Percentiles rank a stretch among this genome's conserved stretches.
Evolutionary conservation across 768 basidiomycete species (phyloP).

Genomic region (Pleurotus platypus): DNA sequence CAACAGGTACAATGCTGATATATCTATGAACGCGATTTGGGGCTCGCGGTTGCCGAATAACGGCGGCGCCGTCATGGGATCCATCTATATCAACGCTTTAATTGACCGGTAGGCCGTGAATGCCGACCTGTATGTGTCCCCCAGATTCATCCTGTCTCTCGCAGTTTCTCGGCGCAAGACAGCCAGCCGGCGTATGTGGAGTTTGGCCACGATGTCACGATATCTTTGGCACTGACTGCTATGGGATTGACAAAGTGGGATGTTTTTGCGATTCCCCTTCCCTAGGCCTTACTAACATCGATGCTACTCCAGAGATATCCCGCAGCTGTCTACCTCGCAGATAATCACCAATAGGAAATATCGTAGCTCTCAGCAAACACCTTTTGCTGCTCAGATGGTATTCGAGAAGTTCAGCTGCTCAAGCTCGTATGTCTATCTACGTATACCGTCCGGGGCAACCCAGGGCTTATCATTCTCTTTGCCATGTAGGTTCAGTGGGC

Average conservation of each 20-base stretch:
- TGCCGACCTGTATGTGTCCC: conserved; percentile 10
- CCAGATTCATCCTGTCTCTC: too few relatives aligned
- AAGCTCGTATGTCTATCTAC: conserved; percentile 22
- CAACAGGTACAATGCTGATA: conserved; percentile 33
- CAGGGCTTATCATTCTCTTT: not conserved
- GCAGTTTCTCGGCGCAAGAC: conserved; percentile 29
- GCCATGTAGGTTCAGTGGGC: conserved; percentile 22
- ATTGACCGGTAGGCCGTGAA: conserved; percentile 28
- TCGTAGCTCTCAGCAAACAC: conserved; percentile 34
- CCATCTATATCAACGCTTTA: conserved; percentile 34
- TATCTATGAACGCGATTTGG: conserved; percentile 32
- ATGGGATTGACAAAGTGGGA: conserved; percentile 30
- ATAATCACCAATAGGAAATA: conserved; percentile 25
- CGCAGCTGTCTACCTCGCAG: conserved; percentile 23
- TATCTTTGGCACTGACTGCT: conserved; percentile 33
- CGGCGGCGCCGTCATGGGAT: conserved; percentile 31
- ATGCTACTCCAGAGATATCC: conserved; percentile 23
- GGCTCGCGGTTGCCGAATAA: conserved; percentile 29
- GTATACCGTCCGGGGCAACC: not conserved
- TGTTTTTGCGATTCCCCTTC: not conserved
- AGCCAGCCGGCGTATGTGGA: conserved; percentile 32
- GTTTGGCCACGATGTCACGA: conserved; percentile 39
- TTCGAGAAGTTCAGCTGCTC: conserved; percentile 39
- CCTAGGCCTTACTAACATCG: not conserved
- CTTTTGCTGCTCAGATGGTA: conserved; percentile 40